Evolutionary conservation across 768 basidiomycete genomes (phyloP).

Genomic region (Lactarius psammicola): DNA sequence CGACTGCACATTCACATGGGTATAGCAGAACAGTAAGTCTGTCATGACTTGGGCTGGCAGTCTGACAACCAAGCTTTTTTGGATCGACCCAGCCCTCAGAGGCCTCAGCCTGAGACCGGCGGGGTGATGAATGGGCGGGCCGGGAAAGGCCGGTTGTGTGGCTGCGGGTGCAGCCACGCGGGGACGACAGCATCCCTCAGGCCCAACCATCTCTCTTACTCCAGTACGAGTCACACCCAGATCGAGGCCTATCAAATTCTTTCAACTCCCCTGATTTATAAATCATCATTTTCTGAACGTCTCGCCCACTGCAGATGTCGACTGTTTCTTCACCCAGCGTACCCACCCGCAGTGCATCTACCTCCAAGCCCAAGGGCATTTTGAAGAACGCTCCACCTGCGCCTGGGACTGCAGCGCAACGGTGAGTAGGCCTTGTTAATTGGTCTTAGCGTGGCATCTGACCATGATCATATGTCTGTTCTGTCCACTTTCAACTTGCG

Average conservation of each 20-base stretch:
- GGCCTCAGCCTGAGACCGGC: too few relatives aligned
- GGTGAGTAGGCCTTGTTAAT: slow-evolving; percentile 43
- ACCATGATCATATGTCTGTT: slow-evolving; percentile 18
- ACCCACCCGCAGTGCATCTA: slow-evolving; percentile 60
- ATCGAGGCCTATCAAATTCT: not conserved
- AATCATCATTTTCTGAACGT: not conserved
- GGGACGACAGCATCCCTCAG: not conserved
- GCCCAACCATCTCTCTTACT: not conserved
- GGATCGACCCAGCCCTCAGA: not conserved
- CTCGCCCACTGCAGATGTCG: slow-evolving; percentile 22
- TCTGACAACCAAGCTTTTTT: not conserved
- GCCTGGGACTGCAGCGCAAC: slow-evolving; percentile 41
- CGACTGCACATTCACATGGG: not conserved
- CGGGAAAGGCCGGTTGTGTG: not conserved
- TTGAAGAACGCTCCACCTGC: slow-evolving; percentile 73
- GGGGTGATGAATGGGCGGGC: not conserved
- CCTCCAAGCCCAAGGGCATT: slow-evolving; percentile 77
- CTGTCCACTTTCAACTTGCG: slow-evolving; percentile 1
- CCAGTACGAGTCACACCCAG: not conserved
- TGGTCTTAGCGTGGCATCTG: not conserved
- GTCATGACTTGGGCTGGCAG: not conserved
- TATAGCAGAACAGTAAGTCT: not conserved
- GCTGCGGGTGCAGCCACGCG: not conserved
- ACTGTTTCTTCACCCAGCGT: slow-evolving; percentile 45
- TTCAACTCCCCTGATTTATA: not conserved